These are phyloP conservation scores for Dioscorea zingiberensis DNA, from an alignment of 106 monocot species.

Conservation along the genomic window DNA sequence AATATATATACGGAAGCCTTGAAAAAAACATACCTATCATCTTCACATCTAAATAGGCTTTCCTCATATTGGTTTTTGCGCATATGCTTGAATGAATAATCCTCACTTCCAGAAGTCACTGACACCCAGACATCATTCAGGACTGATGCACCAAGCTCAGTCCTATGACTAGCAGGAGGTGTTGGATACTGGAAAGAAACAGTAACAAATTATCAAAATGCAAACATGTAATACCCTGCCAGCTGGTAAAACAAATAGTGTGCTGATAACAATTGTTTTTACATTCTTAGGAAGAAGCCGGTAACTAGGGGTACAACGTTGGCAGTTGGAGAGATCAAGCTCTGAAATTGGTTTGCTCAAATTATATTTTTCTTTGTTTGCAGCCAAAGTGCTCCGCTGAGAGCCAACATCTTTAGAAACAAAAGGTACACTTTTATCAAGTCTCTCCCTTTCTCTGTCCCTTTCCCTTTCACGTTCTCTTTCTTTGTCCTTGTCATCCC, in stretches of 20 bases:
- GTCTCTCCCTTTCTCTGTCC: conserved; percentile 59
- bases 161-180: conserved; percentile 44
- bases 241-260: no score
- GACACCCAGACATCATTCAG: conserved; percentile 63
- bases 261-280: no score
- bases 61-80: conserved; percentile 65
- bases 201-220: not conserved
- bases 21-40: conserved; percentile 36
- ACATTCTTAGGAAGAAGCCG: conserved; percentile 60
- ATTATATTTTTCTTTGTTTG: conserved; percentile 81
- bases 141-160: conserved; percentile 41
- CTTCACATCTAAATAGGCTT: conserved; percentile 63
- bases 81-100: conserved; percentile 63
- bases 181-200: conserved; percentile 34
- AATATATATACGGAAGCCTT: not conserved
- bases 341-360: conserved; percentile 80
- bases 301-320: conserved; percentile 87
- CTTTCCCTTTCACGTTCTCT: conserved; percentile 66
- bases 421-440: conserved; percentile 32
- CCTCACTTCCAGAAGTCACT: conserved; percentile 58
- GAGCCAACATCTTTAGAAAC: conserved; percentile 44
- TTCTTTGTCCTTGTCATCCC: conserved; percentile 66
- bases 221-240: no score
- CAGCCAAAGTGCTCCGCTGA: conserved; percentile 44
- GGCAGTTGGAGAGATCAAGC: conserved; percentile 83